These are phyloP conservation scores for Amylocystis lapponica DNA, from an alignment of 768 basidiomycete species.

Conservation along the genomic window DNA sequence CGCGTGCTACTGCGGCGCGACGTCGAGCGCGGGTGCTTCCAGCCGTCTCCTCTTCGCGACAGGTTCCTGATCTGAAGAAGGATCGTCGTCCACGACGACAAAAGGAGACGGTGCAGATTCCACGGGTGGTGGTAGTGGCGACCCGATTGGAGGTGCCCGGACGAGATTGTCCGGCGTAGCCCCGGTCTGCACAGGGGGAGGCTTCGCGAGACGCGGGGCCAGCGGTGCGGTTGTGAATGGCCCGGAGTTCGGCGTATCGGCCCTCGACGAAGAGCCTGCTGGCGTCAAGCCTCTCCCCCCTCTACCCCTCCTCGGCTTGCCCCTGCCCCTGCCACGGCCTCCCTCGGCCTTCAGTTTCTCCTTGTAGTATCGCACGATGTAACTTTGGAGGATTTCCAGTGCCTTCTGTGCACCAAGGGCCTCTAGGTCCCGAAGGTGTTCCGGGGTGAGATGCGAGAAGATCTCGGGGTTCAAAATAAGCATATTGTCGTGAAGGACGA, in stretches of 20 bases:
- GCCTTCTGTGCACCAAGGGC: conserved; percentile 79
- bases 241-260: conserved; percentile 14
- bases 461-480: conserved; percentile 82
- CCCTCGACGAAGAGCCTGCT: conserved; percentile 8
- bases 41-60: conserved; percentile 48
- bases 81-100: conserved; percentile 55
- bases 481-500: conserved; percentile 80
- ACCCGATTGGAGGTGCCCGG: conserved; percentile 13
- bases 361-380: conserved; percentile 82
- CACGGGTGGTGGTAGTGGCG: conserved; percentile 18
- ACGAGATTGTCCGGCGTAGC: conserved; percentile 23
- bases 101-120: conserved; percentile 45
- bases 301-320: conserved; percentile 39
- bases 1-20: conserved; percentile 5
- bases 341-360: conserved; percentile 51
- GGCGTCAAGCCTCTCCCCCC: conserved; percentile 30
- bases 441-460: conserved; percentile 69
- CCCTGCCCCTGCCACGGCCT: conserved; percentile 22
- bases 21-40: conserved; percentile 12
- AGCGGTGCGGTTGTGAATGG: conserved; percentile 46
- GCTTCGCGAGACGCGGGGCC: conserved; percentile 19
- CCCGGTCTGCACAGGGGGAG: conserved; percentile 2
- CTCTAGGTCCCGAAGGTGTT: conserved; percentile 72
- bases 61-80: conserved; percentile 37
- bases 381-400: conserved; percentile 72